Base-by-base conservation (phyloP, 257 asterid species). In the Forsythia suspensa region DNA sequence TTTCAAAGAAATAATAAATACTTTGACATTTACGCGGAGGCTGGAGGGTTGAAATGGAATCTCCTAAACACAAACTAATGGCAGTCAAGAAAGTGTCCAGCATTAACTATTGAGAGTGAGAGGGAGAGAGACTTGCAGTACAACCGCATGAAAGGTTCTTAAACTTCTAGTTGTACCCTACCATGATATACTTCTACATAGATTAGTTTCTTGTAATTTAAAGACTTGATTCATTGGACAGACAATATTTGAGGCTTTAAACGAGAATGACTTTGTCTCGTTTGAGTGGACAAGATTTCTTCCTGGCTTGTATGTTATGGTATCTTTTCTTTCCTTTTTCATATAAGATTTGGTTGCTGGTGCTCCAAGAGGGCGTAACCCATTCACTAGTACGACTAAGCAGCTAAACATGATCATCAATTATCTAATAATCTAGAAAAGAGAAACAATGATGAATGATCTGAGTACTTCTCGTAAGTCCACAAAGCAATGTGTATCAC, bases 401-500 rank as follows among this genome's bases (percentile, higher is more conserved):
- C 36, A 61, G 73, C 73, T 61, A 38, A 34, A 61, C 46, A 72
- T 12, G 55, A 72, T 48, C 36, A 29, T 39, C 29, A 42, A 15
- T 43, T 21, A 43, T 63, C 76, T 61, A 48, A 72, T 59, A 67
- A 44, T 78, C 51, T 34, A n/a, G 74, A 8, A 29, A 65, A 72
- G 46, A 9, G 55, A 3, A 46, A 13, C 55, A 24, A 24, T 24
- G 24, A 24, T 24, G 24, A 46, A 11, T 44, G 52, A 44, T 44
- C 18, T 11, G 18, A 12, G 55, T 46, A 12, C 55, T 46, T 18
- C 41, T 52, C 82, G 2, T 16, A 40, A 55, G 40, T 40, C 34
- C 73, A 37, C 48, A 29, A 65, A 73, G 55, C 67, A 42, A 65
- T 59, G 21, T 70, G 74, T 48, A 51, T 36, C 67, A 10, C 24